Conservation (phyloP, 306 rosid species). For the Lagenaria siceraria region DNA sequence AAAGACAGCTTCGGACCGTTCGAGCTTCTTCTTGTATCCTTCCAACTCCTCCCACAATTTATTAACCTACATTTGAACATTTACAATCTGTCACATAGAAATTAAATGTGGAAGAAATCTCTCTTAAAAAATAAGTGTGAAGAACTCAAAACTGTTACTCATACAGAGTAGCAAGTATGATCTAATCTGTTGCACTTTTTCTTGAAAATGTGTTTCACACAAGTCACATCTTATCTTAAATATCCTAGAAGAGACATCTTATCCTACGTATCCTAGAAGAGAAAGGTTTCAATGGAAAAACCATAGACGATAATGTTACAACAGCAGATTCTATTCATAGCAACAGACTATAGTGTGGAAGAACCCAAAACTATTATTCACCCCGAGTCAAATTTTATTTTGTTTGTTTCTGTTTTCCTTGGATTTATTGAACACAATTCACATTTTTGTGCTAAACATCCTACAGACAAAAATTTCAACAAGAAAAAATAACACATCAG, state of each 20-base stretch:
- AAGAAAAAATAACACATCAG: background rate
- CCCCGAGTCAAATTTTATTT: background rate
- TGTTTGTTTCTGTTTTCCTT: background rate
- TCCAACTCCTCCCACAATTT: conserved; percentile 56
- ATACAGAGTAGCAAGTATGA: background rate
- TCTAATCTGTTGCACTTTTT: background rate
- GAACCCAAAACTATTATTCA: background rate
- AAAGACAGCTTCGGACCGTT: conserved; percentile 53
- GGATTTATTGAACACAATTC: background rate
- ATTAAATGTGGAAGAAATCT: background rate
- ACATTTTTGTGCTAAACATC: background rate
- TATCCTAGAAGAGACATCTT: too few relatives aligned
- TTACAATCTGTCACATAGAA: background rate
- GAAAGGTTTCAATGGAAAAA: background rate
- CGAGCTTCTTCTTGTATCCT: conserved; percentile 64
- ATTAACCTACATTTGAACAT: conserved; percentile 34
- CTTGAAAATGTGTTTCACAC: background rate
- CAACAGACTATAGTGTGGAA: background rate
- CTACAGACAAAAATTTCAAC: background rate
- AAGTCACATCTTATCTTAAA: background rate
- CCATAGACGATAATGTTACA: background rate
- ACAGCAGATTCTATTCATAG: background rate
- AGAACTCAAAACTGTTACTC: background rate
- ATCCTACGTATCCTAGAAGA: too few relatives aligned
- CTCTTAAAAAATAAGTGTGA: background rate